Percentiles rank a stretch among this genome's conserved stretches.
Evolutionary conservation across 306 rosid species (phyloP).

Genomic region (Boehmeria nivea): DNA sequence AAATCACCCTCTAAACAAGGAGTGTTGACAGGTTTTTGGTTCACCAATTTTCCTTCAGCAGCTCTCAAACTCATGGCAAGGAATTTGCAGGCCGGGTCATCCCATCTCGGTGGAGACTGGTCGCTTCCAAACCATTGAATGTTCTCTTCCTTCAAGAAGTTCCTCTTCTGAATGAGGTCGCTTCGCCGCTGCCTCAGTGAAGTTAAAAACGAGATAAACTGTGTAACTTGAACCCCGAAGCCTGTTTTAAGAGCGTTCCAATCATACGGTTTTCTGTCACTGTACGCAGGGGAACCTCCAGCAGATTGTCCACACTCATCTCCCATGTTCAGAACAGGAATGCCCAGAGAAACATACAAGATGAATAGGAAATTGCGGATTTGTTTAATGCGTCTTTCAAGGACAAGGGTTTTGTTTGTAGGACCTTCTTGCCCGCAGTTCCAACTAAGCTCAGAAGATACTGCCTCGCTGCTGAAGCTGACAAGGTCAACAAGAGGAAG

Average conservation of each 20-base stretch:
- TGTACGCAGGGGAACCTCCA: constrained; percentile 55
- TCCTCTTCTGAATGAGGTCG: constrained; percentile 56
- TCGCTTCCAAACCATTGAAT: constrained; percentile 65
- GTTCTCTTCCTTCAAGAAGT: constrained; percentile 67
- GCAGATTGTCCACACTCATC: constrained; percentile 83
- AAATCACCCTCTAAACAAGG: constrained; percentile 42
- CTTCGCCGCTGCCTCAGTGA: constrained; percentile 52
- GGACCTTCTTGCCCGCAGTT: constrained; percentile 97
- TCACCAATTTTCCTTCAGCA: constrained; percentile 29
- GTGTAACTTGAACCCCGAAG: constrained; percentile 57
- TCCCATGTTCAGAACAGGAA: constrained; percentile 93
- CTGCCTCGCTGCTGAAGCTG: constrained; percentile 54
- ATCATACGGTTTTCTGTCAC: constrained; percentile 45
- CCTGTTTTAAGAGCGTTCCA: constrained; percentile 62
- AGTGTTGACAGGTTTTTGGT: constrained; percentile 19
- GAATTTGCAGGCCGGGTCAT: constrained; percentile 68
- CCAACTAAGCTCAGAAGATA: constrained; percentile 70
- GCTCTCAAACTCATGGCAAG: constrained; percentile 64
- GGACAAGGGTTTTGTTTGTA: constrained; percentile 45
- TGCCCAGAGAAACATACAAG: constrained; percentile 74
- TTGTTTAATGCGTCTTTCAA: constrained; percentile 74
- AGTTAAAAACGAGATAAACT: constrained; percentile 63
- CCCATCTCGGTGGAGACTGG: constrained; percentile 64
- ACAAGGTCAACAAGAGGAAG: constrained; percentile 81
- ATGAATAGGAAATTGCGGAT: constrained; percentile 69